These are phyloP conservation scores for Rhizophlyctis rosea DNA, from an alignment of 192 early-diverging fungal genomes.

Conservation along the genomic window DNA sequence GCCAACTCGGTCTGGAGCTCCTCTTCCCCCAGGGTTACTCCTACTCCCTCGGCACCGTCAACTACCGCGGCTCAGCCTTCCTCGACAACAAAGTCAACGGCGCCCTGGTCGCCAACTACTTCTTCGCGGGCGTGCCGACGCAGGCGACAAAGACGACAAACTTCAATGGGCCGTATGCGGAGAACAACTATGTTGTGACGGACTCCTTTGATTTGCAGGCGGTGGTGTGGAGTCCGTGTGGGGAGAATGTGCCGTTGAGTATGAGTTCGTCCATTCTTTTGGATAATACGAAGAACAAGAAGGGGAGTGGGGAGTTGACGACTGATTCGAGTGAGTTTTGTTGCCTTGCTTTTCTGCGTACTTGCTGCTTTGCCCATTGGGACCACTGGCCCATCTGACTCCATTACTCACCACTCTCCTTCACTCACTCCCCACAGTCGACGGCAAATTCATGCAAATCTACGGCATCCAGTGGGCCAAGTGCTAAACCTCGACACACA, in stretches of 20 bases:
- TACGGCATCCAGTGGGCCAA: conserved; percentile 24
- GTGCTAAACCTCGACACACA: too few relatives aligned
- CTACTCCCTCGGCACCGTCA: conserved; percentile 27
- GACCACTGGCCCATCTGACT: too few relatives aligned
- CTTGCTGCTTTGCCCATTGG: too few relatives aligned
- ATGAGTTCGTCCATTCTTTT: conserved; percentile 33
- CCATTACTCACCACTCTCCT: too few relatives aligned
- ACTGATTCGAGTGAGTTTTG: conserved; percentile 33
- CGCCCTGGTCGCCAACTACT: conserved; percentile 24
- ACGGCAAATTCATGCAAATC: conserved; percentile 25
- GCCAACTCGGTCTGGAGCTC: conserved; percentile 25
- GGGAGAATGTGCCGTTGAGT: conserved; percentile 10
- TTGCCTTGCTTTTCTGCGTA: too few relatives aligned
- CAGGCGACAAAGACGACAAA: neutral
- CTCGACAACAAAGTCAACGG: conserved; percentile 22
- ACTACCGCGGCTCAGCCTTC: conserved; percentile 32
- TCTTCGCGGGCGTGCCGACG: conserved; percentile 33
- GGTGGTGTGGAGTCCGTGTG: conserved; percentile 28
- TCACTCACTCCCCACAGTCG: neutral
- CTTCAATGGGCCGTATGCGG: conserved; percentile 18
- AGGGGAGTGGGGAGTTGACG: conserved; percentile 21
- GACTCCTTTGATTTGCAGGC: neutral
- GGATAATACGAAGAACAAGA: conserved; percentile 16
- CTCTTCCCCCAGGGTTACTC: conserved; percentile 26
- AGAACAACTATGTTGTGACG: neutral